Conservation (phyloP, 805 yeast genomes). For the Blastobotrys chiropterorum region DNA sequence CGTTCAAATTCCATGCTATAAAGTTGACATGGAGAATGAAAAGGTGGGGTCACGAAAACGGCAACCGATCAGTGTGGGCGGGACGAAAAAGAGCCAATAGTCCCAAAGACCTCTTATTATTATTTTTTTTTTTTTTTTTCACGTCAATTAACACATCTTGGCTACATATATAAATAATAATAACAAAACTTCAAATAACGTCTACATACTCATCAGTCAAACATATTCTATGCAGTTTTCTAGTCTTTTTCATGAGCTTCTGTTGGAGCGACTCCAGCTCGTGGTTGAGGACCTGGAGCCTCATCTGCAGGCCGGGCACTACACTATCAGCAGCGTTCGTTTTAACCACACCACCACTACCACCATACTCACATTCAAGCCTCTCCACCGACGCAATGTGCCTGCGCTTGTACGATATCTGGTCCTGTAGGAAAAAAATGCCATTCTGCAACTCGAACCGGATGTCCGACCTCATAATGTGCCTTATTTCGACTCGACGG, state of each 20-base stretch:
- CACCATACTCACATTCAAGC: neutral
- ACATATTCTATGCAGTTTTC: conserved; percentile 3
- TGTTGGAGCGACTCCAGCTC: neutral
- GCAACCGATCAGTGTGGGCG: too few species aligned
- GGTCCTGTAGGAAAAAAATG: conserved; percentile 2
- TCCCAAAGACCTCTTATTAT: too few species aligned
- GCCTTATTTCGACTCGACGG: neutral
- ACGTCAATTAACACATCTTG: too few species aligned
- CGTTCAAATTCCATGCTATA: too few species aligned
- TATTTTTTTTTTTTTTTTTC: too few species aligned
- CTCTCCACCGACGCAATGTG: conserved; percentile 1
- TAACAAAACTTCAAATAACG: neutral
- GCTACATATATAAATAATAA: too few species aligned
- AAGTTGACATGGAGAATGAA: too few species aligned
- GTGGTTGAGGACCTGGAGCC: neutral
- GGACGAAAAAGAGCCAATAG: too few species aligned
- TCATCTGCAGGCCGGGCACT: neutral
- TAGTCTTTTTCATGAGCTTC: conserved; percentile 5
- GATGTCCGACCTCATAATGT: neutral
- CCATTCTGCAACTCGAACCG: conserved; percentile 1
- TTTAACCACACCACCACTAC: neutral
- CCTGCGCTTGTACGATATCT: conserved; percentile 1
- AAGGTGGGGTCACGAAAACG: too few species aligned
- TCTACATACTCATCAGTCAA: neutral
- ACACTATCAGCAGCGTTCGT: neutral